Percentiles rank a stretch among this genome's conserved stretches.
These are phyloP conservation scores for Cymbopogon citratus DNA, from an alignment of 176 grass and related monocot species.

Conservation along the genomic window DNA sequence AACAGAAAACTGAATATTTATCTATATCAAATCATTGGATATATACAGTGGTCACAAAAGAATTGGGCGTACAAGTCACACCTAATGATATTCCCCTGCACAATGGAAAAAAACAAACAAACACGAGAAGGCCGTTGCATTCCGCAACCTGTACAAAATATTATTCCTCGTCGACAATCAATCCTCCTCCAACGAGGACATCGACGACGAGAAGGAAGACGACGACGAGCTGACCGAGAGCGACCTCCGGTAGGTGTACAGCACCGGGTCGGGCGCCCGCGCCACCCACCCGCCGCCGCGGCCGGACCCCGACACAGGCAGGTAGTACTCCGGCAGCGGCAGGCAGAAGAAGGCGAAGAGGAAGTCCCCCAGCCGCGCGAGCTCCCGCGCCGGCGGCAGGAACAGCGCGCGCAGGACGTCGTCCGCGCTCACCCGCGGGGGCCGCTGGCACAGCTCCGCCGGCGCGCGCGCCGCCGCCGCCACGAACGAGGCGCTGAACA, in stretches of 20 bases:
- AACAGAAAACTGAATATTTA: too few species aligned
- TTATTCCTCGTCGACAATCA: background rate
- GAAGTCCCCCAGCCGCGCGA: conserved; percentile 30
- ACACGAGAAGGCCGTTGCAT: background rate
- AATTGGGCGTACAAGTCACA: background rate
- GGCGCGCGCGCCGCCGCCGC: conserved; percentile 27
- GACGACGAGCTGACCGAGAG: conserved; percentile 2
- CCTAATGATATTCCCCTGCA: background rate
- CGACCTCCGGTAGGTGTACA: conserved; percentile 32
- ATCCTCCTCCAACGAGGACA: background rate
- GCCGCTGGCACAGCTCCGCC: conserved; percentile 43
- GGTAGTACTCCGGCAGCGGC: conserved; percentile 42
- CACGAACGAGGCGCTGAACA: conserved; percentile 39
- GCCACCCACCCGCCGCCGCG: conserved; percentile 27
- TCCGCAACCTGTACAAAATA: background rate
- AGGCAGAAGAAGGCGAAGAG: conserved; percentile 49
- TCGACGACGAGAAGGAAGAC: background rate
- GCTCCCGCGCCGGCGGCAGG: conserved; percentile 27
- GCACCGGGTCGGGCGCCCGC: conserved; percentile 3
- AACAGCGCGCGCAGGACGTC: conserved; percentile 49
- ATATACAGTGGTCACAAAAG: background rate
- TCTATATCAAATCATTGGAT: background rate
- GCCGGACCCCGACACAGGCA: conserved; percentile 10
- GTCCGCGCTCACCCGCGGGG: conserved; percentile 35
- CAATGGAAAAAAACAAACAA: background rate